Conservation (phyloP, 2,329 filamentous ascomycete genomes). For the Coniochaeta sp. region DNA sequence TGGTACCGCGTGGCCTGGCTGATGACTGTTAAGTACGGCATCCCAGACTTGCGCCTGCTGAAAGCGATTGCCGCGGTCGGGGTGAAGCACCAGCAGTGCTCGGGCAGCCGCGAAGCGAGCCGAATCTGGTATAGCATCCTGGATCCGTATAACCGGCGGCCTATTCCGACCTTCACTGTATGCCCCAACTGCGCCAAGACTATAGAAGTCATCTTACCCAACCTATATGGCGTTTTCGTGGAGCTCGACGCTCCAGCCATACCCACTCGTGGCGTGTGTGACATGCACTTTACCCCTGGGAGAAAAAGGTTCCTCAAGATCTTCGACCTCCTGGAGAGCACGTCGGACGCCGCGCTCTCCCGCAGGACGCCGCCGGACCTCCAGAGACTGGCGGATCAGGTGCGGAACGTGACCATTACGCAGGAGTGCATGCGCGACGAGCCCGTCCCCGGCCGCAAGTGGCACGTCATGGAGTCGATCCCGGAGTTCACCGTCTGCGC, state of each 20-base stretch:
- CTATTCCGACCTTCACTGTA: constrained; percentile 64
- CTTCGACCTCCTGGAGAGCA: constrained; percentile 53
- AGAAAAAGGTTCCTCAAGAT: constrained; percentile 50
- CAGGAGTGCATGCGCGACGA: constrained; percentile 60
- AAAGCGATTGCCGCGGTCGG: constrained; percentile 60
- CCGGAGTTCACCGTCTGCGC: constrained; percentile 79
- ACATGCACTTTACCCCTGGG: constrained; percentile 53
- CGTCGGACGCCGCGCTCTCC: constrained; percentile 42
- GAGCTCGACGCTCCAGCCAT: constrained; percentile 38
- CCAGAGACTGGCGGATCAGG: constrained; percentile 54
- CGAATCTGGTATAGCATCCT: constrained; percentile 71
- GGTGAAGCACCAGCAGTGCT: constrained; percentile 50
- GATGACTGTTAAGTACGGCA: constrained; percentile 64
- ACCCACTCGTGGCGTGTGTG: constrained; percentile 52
- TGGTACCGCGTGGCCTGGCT: constrained; percentile 86
- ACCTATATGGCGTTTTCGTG: constrained; percentile 60
- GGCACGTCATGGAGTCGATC: constrained; percentile 71
- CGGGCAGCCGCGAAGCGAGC: constrained; percentile 42
- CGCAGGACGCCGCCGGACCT: constrained; percentile 45
- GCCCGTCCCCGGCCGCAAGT: constrained; percentile 54
- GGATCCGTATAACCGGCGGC: constrained; percentile 57
- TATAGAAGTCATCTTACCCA: constrained; percentile 67
- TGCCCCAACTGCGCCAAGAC: constrained; percentile 69
- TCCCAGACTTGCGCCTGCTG: constrained; percentile 60
- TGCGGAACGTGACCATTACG: constrained; percentile 49